These are phyloP conservation scores for Allomyces macrogynus DNA, from an alignment of 192 early-diverging fungal genomes.

Conservation along the genomic window DNA sequence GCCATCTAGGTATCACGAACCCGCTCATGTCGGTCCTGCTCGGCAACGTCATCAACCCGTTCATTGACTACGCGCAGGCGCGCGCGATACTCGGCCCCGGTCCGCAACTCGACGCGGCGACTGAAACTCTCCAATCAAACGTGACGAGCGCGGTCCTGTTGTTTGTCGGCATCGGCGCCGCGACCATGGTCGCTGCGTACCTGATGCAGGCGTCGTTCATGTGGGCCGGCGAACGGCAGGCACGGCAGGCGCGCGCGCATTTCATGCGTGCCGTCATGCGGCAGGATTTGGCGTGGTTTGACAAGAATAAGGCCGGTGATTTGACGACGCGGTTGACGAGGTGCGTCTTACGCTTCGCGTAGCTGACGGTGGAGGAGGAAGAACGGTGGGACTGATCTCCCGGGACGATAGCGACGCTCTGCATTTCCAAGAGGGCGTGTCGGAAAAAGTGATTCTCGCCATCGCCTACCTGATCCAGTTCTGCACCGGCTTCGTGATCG, in stretches of 20 bases:
- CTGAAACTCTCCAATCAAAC: slow-evolving; percentile 1
- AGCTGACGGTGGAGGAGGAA: too few species aligned
- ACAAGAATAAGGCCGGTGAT: slow-evolving; percentile 49
- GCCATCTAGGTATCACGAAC: neutral
- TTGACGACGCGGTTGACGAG: slow-evolving; percentile 54
- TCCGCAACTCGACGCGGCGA: neutral
- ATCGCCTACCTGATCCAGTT: slow-evolving; percentile 43
- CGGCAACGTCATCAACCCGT: slow-evolving; percentile 10
- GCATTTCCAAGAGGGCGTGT: slow-evolving; percentile 69
- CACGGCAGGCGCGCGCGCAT: slow-evolving; percentile 46
- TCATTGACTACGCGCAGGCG: slow-evolving; percentile 9
- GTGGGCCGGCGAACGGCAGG: slow-evolving; percentile 27
- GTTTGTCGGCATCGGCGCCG: slow-evolving; percentile 37
- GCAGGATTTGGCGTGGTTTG: slow-evolving; percentile 81
- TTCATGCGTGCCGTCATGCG: slow-evolving; percentile 63
- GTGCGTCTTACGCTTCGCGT: slow-evolving; percentile 13
- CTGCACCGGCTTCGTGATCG: slow-evolving; percentile 49
- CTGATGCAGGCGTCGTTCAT: slow-evolving; percentile 33
- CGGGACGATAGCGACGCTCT: slow-evolving; percentile 39
- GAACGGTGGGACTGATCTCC: too few species aligned
- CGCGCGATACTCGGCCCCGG: neutral
- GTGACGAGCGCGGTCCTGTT: slow-evolving; percentile 11
- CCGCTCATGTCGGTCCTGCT: slow-evolving; percentile 14
- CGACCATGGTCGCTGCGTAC: slow-evolving; percentile 33
- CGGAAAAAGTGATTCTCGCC: slow-evolving; percentile 58